Percentiles rank a stretch among this genome's conserved stretches.
phyloP scores from a whole-genome alignment of 257 asterid species.

The Penstemon davidsonii region DNA sequence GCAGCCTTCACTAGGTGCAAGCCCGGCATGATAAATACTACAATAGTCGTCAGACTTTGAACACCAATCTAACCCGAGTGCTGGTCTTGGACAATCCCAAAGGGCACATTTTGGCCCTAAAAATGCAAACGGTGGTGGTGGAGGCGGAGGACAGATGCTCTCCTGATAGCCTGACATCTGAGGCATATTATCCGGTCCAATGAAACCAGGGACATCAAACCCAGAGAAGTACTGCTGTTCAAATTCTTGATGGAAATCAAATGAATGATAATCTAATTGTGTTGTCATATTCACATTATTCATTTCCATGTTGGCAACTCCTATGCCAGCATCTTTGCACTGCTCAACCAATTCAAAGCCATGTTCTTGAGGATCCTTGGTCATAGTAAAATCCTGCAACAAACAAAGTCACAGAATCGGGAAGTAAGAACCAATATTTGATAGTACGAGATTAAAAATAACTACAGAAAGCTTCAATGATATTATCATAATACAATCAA shows the following conservation, averaged over 20 bases:
- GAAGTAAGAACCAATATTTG: neutral
- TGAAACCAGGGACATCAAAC: slow-evolving; percentile 51
- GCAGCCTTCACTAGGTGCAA: slow-evolving; percentile 83
- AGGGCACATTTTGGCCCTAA: slow-evolving; percentile 97
- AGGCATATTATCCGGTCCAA: slow-evolving; percentile 52
- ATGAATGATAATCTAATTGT: slow-evolving; percentile 56
- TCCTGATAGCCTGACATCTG: slow-evolving; percentile 55
- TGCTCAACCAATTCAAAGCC: slow-evolving; percentile 58
- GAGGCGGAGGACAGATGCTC: slow-evolving; percentile 55
- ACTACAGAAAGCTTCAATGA: neutral
- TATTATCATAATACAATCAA: neutral
- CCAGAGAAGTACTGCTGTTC: slow-evolving; percentile 64
- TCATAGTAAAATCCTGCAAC: slow-evolving; percentile 52
- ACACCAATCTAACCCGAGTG: slow-evolving; percentile 52
- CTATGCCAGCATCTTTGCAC: slow-evolving; percentile 51
- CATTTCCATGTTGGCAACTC: slow-evolving; percentile 48
- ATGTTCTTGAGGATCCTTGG: slow-evolving; percentile 58
- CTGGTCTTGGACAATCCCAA: slow-evolving; percentile 86
- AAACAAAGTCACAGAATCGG: neutral
- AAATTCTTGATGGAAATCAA: slow-evolving; percentile 60
- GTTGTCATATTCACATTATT: slow-evolving; percentile 45
- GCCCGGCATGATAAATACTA: slow-evolving; percentile 52
- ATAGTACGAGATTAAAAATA: neutral
- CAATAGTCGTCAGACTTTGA: slow-evolving; percentile 56
- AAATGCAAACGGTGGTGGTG: slow-evolving; percentile 49